phyloP scores from a whole-genome alignment of 441 rosid genomes.

The Lagerstroemia fauriei region DNA sequence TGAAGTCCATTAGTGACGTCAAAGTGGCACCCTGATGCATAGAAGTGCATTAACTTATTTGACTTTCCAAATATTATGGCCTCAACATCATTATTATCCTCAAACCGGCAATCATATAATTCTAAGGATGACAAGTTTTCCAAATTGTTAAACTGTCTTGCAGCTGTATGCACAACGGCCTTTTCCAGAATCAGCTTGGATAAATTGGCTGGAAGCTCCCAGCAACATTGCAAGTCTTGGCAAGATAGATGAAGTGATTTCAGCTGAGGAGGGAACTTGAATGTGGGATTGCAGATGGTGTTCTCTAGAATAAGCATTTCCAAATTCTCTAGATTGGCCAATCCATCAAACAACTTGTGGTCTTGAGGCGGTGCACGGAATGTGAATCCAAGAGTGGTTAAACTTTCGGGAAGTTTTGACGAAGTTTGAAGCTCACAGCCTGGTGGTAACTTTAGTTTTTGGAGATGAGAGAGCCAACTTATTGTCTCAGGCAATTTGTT shows the following conservation, averaged over 20 bases:
- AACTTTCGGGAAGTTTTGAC: slow-evolving; percentile 5
- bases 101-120: too few relatives aligned
- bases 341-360: neutral
- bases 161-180: too few relatives aligned
- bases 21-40: neutral
- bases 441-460: neutral
- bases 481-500: neutral
- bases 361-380: neutral
- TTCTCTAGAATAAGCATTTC: neutral
- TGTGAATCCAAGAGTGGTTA: neutral
- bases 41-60: too few relatives aligned
- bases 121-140: too few relatives aligned
- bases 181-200: too few relatives aligned
- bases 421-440: slow-evolving; percentile 9
- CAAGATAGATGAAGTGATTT: too few relatives aligned
- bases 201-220: neutral
- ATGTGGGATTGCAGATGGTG: too few relatives aligned
- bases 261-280: too few relatives aligned
- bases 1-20: neutral
- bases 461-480: neutral
- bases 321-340: neutral
- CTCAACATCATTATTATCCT: too few relatives aligned
- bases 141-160: too few relatives aligned
- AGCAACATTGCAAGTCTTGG: neutral
- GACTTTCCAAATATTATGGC: too few relatives aligned